A percentile compares a stretch with the other conserved stretches of the same genome.
Evolutionary conservation across 495 filamentous ascomycete genomes (phyloP).

Genomic region (Xylaria grammica): DNA sequence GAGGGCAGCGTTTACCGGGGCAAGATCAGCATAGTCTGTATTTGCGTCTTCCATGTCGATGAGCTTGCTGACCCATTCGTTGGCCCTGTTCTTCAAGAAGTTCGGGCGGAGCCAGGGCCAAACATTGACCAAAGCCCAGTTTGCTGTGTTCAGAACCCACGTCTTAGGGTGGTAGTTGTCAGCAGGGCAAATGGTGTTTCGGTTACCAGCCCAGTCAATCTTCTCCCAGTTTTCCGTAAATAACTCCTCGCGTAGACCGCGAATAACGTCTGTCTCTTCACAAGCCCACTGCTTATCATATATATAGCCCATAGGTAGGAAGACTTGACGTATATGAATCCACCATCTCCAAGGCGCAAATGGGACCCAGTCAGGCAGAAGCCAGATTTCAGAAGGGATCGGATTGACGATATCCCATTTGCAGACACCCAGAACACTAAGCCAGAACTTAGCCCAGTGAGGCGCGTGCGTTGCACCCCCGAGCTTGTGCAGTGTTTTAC

Average conservation of each 20-base stretch:
- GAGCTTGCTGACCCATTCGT: conserved; percentile 72
- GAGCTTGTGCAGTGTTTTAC: conserved; percentile 79
- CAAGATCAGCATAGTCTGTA: conserved; percentile 84
- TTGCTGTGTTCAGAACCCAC: conserved; percentile 75
- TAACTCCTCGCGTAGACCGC: conserved; percentile 77
- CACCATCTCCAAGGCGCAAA: conserved; percentile 97
- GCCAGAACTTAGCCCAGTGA: conserved; percentile 96
- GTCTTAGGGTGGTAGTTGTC: conserved; percentile 97
- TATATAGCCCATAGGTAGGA: conserved; percentile 88
- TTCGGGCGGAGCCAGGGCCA: conserved; percentile 74
- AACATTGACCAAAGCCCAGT: conserved; percentile 75
- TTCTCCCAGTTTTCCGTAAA: conserved; percentile 79
- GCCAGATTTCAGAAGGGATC: conserved; percentile 90
- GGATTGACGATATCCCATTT: conserved; percentile 95
- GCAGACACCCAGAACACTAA: conserved; percentile 80
- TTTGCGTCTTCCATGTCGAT: conserved; percentile 91
- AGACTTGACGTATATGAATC: conserved; percentile 95
- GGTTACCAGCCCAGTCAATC: conserved; percentile 76
- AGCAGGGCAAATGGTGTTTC: conserved; percentile 77
- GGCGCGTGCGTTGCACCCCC: conserved; percentile 85
- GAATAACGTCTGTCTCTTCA: conserved; percentile 72
- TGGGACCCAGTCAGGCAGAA: conserved; percentile 94
- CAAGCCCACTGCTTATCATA: conserved; percentile 79
- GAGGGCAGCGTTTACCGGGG: conserved; percentile 88
- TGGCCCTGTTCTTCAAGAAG: conserved; percentile 64